Evolutionary conservation across 163 green algal genomes (phyloP).

Genomic region (Prototheca wickerhamii): DNA sequence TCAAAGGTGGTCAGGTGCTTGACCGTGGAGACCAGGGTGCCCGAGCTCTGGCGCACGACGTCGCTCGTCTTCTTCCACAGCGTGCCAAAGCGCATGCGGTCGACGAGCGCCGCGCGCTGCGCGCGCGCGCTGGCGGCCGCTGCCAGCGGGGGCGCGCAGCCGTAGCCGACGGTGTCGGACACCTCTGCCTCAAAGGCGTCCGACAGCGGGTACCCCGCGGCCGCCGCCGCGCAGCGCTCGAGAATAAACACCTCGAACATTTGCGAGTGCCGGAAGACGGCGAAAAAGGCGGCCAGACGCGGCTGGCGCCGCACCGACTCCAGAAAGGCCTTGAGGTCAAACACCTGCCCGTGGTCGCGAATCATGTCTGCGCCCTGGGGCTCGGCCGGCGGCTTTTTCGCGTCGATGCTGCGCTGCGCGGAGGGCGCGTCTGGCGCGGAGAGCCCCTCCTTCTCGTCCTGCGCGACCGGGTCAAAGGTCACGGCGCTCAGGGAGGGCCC

Average conservation of each 20-base stretch:
- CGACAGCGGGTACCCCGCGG: conserved; percentile 11
- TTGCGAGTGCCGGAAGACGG: conserved; percentile 55
- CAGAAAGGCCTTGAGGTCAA: conserved; percentile 41
- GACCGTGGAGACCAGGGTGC: background rate
- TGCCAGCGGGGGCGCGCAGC: background rate
- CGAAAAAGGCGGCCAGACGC: conserved; percentile 42
- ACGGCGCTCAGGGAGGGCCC: no score
- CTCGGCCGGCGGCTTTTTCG: background rate
- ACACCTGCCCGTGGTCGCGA: conserved; percentile 27
- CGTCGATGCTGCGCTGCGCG: no score
- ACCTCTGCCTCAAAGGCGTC: conserved; percentile 40
- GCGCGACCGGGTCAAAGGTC: no score
- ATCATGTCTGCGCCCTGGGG: background rate
- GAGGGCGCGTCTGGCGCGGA: no score
- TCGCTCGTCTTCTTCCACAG: background rate
- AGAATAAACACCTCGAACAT: conserved; percentile 68
- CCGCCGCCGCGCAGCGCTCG: conserved; percentile 48
- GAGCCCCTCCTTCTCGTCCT: no score
- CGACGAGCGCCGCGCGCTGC: no score
- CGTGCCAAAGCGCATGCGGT: background rate
- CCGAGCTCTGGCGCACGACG: background rate
- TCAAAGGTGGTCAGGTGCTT: background rate
- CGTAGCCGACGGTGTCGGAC: background rate
- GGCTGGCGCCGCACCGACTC: conserved; percentile 29
- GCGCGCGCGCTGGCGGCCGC: background rate